Evolutionary conservation across 345 rosid species (phyloP).

Genomic region (Gossypium turneri): DNA sequence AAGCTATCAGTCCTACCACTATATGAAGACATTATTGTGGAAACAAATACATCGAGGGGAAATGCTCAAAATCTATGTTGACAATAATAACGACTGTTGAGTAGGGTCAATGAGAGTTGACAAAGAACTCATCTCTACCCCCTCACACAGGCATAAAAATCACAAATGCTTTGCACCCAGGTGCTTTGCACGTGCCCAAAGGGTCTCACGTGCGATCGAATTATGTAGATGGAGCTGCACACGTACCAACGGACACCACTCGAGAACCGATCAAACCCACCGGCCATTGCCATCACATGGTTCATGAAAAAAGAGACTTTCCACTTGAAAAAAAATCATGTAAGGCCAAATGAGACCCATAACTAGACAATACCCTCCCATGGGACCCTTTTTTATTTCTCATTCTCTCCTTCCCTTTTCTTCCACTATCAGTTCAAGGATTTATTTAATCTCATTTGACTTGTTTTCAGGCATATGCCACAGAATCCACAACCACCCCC

Average conservation of each 20-base stretch:
- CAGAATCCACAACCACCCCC: neutral
- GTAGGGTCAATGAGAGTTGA: slow-evolving; percentile 25
- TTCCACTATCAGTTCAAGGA: slow-evolving; percentile 14
- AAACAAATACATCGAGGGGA: neutral
- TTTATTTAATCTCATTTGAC: slow-evolving; percentile 8
- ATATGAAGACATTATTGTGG: slow-evolving; percentile 7
- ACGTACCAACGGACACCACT: slow-evolving; percentile 22
- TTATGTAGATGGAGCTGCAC: slow-evolving; percentile 10
- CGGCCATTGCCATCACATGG: slow-evolving; percentile 24
- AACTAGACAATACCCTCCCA: neutral
- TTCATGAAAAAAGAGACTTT: slow-evolving; percentile 23
- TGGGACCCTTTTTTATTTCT: slow-evolving; percentile 8
- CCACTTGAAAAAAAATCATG: neutral
- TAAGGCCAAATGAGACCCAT: neutral
- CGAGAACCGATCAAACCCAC: slow-evolving; percentile 7
- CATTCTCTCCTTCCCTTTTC: neutral
- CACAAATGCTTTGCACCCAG: neutral
- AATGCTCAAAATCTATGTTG: slow-evolving; percentile 8
- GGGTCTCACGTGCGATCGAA: slow-evolving; percentile 6
- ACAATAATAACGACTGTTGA: neutral
- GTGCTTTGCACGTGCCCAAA: slow-evolving; percentile 7
- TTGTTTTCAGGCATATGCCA: slow-evolving; percentile 1
- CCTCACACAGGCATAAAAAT: neutral
- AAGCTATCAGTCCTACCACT: neutral
- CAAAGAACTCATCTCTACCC: neutral